Conservation (phyloP, 1,284 basidiomycete genomes). For the Schizophyllum amplum region DNA sequence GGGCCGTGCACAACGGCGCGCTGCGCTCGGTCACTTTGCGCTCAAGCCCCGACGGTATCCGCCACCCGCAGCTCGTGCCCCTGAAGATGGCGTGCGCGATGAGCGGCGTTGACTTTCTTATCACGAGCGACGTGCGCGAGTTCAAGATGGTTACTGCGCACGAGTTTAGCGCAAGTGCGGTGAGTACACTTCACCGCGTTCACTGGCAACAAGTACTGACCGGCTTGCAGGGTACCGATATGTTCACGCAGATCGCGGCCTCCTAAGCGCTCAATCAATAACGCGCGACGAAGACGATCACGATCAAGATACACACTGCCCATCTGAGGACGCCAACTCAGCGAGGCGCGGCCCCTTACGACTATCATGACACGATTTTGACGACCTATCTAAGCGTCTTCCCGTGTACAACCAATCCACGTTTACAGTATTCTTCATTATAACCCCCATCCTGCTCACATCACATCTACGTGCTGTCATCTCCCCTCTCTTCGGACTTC, state of each 20-base stretch:
- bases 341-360: background rate
- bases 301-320: too few species aligned
- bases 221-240: background rate
- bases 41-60: slow-evolving; percentile 36
- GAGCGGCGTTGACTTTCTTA: slow-evolving; percentile 39
- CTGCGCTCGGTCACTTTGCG: slow-evolving; percentile 39
- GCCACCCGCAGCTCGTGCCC: slow-evolving; percentile 37
- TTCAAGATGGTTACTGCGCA: slow-evolving; percentile 19
- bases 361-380: background rate
- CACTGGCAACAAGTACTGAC: background rate
- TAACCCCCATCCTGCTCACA: too few species aligned
- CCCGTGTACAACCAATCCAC: background rate
- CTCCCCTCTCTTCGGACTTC: background rate
- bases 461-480: background rate
- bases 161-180: background rate
- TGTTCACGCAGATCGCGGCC: background rate
- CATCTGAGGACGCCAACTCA: background rate
- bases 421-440: too few species aligned
- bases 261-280: too few species aligned
- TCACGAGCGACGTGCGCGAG: slow-evolving; percentile 35
- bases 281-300: too few species aligned
- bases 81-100: slow-evolving; percentile 50
- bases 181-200: background rate
- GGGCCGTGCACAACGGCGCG: slow-evolving; percentile 34
- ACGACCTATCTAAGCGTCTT: background rate